Evolutionary conservation across 768 basidiomycete genomes (phyloP), one percentile per base, ranked within the genome.

Genomic region (Tephrocybe sp.): DNA sequence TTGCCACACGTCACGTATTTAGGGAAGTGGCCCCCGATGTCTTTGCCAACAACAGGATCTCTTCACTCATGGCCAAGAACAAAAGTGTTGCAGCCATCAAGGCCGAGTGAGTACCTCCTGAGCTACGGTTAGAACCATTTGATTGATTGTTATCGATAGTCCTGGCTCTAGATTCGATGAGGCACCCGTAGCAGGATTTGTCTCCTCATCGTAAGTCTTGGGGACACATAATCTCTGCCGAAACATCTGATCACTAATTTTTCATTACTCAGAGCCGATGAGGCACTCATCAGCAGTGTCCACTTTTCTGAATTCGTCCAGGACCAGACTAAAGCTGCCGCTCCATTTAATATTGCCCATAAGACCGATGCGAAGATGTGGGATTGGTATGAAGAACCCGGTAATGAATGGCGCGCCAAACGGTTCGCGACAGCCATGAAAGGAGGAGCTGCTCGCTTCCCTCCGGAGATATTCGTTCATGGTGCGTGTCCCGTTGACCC

Each of bases 1-100:
- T 74, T 5, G 63, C 70, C 1, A 64, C 51, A 22, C 62, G 68
- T 44, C 70, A 73, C 25, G 62, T 67, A 28, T 75, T 69, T 47
- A 60, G 60, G 8, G 74, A 75, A 58, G 55, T 72, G 1, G 49
- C 35, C 12, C 67, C 69, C 1, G 65, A 72, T 52, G 66, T 71
- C 0, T 73, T 68, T 45, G 52, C 66, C 3, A 64, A 69, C 56
- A 73, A 66, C 9, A 65, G 70, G 8, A 60, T 74, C 32, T 68
- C 67, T 1, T 60, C 59, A 8, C 38, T 63, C 21, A 44, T 72
- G 15, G 67, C 69, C 42, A 68, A 60, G 2, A 57, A 59, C 6
- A 70, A 69, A 49, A 52, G 60, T 1, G 58, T 63, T 5, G 49
- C 53, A 16, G 65, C 69, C 1, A 39, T 71, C 4, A 51, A 58